phyloP scores from a whole-genome alignment of 495 filamentous ascomycete species.

The Penicillium turbatum region DNA sequence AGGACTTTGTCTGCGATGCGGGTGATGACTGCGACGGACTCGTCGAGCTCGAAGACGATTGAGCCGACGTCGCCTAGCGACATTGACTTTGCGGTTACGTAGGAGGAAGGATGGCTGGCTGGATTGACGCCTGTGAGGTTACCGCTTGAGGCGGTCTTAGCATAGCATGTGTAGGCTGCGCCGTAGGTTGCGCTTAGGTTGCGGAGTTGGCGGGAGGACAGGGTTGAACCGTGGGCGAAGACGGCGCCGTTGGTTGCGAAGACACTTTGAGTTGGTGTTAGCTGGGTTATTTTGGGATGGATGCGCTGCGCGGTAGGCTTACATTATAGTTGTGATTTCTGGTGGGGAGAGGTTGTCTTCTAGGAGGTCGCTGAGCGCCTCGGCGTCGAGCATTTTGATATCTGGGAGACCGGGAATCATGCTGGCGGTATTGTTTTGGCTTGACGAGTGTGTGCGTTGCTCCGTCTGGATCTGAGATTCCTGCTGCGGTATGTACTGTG shows the following conservation, averaged over 20 bases:
- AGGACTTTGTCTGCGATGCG: slow-evolving; percentile 45
- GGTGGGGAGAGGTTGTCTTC: slow-evolving; percentile 47
- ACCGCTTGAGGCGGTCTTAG: slow-evolving; percentile 42
- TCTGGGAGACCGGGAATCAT: slow-evolving; percentile 48
- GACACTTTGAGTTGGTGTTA: slow-evolving; percentile 22
- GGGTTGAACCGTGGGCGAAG: slow-evolving; percentile 43
- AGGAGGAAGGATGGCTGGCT: slow-evolving; percentile 45
- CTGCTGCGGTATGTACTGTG: slow-evolving; percentile 10
- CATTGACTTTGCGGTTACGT: slow-evolving; percentile 45
- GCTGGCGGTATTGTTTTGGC: slow-evolving; percentile 21
- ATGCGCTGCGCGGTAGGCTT: slow-evolving; percentile 3
- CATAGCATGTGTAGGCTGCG: slow-evolving; percentile 47
- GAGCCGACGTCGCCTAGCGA: slow-evolving; percentile 49
- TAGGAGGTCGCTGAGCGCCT: slow-evolving; percentile 43
- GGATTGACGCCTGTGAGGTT: slow-evolving; percentile 48
- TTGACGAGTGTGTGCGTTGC: background rate
- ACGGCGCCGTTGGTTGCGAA: slow-evolving; percentile 46
- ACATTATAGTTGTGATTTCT: slow-evolving; percentile 48
- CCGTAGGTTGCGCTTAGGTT: slow-evolving; percentile 48
- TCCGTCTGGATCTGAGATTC: slow-evolving; percentile 1
- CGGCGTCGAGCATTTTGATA: slow-evolving; percentile 48
- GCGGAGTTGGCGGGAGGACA: slow-evolving; percentile 41
- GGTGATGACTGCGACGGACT: slow-evolving; percentile 45
- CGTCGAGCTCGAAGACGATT: slow-evolving; percentile 47
- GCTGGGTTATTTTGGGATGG: background rate